These are phyloP conservation scores for Vanderwaltozyma yarrowii DNA, from an alignment of 805 yeast genomes.

Conservation along the genomic window DNA sequence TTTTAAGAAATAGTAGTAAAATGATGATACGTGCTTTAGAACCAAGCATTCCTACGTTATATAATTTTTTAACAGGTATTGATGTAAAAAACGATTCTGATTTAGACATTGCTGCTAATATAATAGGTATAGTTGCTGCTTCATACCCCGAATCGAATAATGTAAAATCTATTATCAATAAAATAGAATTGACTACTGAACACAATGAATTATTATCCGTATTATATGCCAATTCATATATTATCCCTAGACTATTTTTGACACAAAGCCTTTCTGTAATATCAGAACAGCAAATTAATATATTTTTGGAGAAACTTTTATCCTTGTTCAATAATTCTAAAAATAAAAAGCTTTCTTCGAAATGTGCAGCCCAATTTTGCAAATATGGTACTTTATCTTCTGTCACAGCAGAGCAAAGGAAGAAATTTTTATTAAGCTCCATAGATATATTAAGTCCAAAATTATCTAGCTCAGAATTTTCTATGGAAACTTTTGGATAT, in stretches of 20 bases:
- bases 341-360: neutral
- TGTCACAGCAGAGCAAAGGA: conserved; percentile 11
- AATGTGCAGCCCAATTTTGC: conserved; percentile 27
- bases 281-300: neutral
- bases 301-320: neutral
- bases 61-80: conserved; percentile 13
- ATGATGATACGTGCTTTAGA: conserved; percentile 6
- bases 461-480: conserved; percentile 48
- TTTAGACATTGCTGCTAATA: conserved; percentile 32
- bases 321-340: neutral
- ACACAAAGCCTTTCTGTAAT: neutral
- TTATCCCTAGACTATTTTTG: conserved; percentile 16
- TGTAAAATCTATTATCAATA: conserved; percentile 3
- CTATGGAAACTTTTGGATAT: conserved; percentile 47
- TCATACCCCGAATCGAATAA: conserved; percentile 5
- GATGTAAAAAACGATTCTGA: conserved; percentile 15
- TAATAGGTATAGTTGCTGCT: conserved; percentile 37
- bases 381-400: conserved; percentile 30
- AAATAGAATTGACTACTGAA: too few relatives aligned
- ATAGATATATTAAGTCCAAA: conserved; percentile 27
- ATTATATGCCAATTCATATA: conserved; percentile 10
- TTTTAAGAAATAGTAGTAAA: conserved; percentile 14
- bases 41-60: conserved; percentile 16
- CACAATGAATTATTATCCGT: too few relatives aligned
- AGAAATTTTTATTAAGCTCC: conserved; percentile 17